Percentiles rank a stretch among this genome's conserved stretches.
These are phyloP conservation scores for Guyanaporus albipodus DNA, from an alignment of 768 basidiomycete genomes.

Conservation along the genomic window DNA sequence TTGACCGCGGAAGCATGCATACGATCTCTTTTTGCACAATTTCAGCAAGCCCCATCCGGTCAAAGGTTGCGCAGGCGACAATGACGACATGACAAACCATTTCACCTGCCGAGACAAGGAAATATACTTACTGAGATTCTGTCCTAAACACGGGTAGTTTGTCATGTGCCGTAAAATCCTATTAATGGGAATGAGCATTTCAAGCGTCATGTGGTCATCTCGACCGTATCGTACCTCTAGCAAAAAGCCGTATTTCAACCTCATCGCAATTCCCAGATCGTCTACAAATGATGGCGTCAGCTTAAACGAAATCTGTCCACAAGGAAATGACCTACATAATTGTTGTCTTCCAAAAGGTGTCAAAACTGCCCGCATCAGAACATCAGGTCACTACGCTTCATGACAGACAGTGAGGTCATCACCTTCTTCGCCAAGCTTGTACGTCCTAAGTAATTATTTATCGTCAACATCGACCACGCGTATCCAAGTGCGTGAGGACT, in stretches of 20 bases:
- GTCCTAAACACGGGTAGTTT: slow-evolving; percentile 77
- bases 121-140: slow-evolving; percentile 56
- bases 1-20: slow-evolving; percentile 64
- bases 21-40: slow-evolving; percentile 50
- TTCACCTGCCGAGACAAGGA: background rate
- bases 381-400: background rate
- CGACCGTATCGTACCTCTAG: slow-evolving; percentile 50
- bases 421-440: slow-evolving; percentile 88
- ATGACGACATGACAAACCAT: background rate
- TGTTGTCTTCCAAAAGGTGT: slow-evolving; percentile 92
- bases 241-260: slow-evolving; percentile 77
- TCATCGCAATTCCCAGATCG: slow-evolving; percentile 65
- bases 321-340: slow-evolving; percentile 51
- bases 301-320: background rate
- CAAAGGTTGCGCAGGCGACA: background rate
- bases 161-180: slow-evolving; percentile 57
- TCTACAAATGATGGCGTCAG: slow-evolving; percentile 31
- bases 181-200: slow-evolving; percentile 24
- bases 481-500: slow-evolving; percentile 15
- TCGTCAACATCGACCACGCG: slow-evolving; percentile 1
- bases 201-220: background rate
- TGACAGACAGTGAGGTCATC: background rate
- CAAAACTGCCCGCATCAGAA: slow-evolving; percentile 54
- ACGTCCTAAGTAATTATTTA: slow-evolving; percentile 52
- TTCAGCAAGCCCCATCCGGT: no score